Evolutionary conservation across 2,329 filamentous ascomycete genomes (phyloP), one percentile per base, ranked within the genome.

Genomic region (Exophiala dermatitidis): DNA sequence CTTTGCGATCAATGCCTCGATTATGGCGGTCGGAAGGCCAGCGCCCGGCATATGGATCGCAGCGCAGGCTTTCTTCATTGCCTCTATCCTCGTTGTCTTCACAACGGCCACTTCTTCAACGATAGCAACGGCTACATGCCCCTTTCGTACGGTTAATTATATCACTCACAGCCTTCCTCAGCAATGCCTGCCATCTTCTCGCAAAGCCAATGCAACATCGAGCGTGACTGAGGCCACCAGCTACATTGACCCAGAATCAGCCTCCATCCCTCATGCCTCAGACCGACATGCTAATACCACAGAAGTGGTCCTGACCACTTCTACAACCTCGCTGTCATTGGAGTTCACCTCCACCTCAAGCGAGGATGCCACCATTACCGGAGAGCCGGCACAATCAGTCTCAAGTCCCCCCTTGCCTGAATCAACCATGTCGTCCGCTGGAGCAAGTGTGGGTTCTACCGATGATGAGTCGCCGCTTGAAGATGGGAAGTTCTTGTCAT

Each of bases 401-500:
- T 9, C 47, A n/a, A 47, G 12, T 34, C 3, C 46, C 19, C 44
- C 48, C 36, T 26, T 32, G 5, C 9, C 30, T 26, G 48, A 50
- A 45, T 4, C 36, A n/a, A n/a, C 48, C n/a, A 43, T 29, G 10
- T 7, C 32, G 26, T 31, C 51, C 5, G 28, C 52, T 8, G 31
- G 28, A 34, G 28, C 43, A 9, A 34, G 12, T n/a, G 12, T 29
- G 8, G 32, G 43, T 53, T 55, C 9, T 45, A 50, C 34, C 43
- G 84, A 86, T 53, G 75, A 76, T 4, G 85, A 86, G 45, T 84
- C 82, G 1, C 77, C 80, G 0, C 74, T 86, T 7, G 84, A 88
- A 64, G 86, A 88, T 61, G 80, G 84, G 43, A 85, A 90, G 4
- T 97, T 97, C 68, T 82, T 97, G 63, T 96, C 93, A 0, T 98